Percentiles rank a stretch among this genome's conserved stretches.
phyloP scores from a whole-genome alignment of 163 green algal species.

The Scenedesmus sp. region DNA sequence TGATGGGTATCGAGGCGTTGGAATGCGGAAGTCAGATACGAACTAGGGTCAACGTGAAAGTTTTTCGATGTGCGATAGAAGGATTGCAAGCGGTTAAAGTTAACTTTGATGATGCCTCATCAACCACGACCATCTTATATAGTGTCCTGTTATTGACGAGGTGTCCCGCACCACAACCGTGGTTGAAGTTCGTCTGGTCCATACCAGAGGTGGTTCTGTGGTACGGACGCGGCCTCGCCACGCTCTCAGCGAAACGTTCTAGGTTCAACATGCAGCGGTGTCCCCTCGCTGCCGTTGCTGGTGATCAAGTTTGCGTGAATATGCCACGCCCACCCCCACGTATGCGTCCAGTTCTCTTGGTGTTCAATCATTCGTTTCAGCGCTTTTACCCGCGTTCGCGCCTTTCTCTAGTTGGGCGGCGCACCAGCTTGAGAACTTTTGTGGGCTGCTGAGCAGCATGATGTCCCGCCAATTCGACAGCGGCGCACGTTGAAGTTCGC shows the following conservation, averaged over 20 bases:
- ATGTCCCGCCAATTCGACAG: background rate
- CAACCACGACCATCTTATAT: no score
- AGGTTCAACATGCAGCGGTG: background rate
- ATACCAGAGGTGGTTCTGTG: background rate
- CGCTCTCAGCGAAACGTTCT: background rate
- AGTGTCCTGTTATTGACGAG: background rate
- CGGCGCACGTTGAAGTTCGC: no score
- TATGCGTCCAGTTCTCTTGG: background rate
- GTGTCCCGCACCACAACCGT: background rate
- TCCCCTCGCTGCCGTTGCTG: background rate
- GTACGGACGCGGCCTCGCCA: background rate
- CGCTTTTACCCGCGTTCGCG: no score
- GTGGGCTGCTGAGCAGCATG: no score
- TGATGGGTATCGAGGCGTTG: background rate
- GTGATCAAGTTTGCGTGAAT: background rate
- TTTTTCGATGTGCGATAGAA: background rate
- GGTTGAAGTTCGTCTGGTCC: background rate
- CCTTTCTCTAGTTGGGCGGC: no score
- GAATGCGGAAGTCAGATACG: background rate
- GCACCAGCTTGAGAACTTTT: no score
- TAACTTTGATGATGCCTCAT: no score
- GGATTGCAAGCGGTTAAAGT: background rate
- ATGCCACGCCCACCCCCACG: background rate
- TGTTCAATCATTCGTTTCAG: no score
- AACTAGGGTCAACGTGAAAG: background rate